Base-by-base conservation (phyloP, 371 early-diverging fungal genomes). In the Gilbertella persicaria region DNA sequence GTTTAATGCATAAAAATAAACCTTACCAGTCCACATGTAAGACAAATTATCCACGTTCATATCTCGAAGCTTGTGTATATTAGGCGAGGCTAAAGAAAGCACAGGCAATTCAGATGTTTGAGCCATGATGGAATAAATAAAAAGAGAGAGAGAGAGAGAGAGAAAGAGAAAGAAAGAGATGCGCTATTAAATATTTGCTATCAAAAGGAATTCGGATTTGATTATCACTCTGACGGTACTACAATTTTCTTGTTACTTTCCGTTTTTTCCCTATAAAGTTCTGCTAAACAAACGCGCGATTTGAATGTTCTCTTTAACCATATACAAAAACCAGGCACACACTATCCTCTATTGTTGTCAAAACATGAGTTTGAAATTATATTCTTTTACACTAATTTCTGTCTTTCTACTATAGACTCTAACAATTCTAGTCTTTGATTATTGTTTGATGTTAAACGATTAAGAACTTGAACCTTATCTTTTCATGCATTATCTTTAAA, bases 21-120 rank as follows among this genome's bases (percentile, higher is more conserved):
- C 3, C 43, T 50, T 68, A 76, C 77, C 74, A 26, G 65, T 68
- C 80, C 80, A 80, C 60, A 80, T 67, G 45, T 67, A 67, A 24
- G 71, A 69, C 17, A 80, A 41, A 36, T 71, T 67, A 25, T 65
- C 69, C 21, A 59, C 65, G 21, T 73, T 69, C 37, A 75, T 67
- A 13, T 53, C 52, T 16, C 63, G 63, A 1, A 75, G 43, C 25
- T 75, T 73, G 17, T 67, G 62, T 9, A 75, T 55, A 59, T 75
- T 75, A 39, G 69, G 65, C 33, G 73, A 55, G 19, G 72, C 67
- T 26, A 80, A 46, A 5, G 73, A 73, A 23, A 75, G 58, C 36
- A 78, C 71, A 24, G 78, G 78, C 38, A 75, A 62, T 24, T 66
- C 73, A 41, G 75, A 62, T 30, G 62, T 30, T 30, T 55, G 58